Evolutionary conservation across 305 asterid species (phyloP).

Genomic region (Fraxinus ornus): DNA sequence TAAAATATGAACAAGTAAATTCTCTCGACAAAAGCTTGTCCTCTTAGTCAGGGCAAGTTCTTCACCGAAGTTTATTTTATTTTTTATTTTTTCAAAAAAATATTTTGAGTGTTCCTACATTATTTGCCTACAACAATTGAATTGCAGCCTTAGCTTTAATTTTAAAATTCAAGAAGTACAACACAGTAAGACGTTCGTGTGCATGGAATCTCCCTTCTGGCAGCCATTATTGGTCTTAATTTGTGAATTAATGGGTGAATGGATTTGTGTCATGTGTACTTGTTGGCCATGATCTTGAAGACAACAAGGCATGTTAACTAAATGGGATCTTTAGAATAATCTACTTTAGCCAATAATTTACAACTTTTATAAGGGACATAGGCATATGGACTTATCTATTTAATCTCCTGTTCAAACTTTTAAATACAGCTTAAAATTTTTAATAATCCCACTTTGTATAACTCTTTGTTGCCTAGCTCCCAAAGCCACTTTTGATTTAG

Average conservation of each 20-base stretch:
- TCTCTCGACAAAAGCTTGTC: not conserved
- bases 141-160: not conserved
- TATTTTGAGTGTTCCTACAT: not conserved
- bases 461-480: constrained; percentile 1
- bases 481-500: constrained; percentile 13
- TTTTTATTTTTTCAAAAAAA: not conserved
- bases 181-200: constrained; percentile 16
- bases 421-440: constrained; percentile 18
- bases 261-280: constrained; percentile 40
- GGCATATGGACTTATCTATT: constrained; percentile 15
- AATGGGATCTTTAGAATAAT: constrained; percentile 12
- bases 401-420: constrained; percentile 29
- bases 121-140: not conserved
- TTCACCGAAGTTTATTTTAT: not conserved
- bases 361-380: constrained; percentile 7
- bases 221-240: constrained; percentile 29
- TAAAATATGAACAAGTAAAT: not conserved
- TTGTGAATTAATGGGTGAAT: constrained; percentile 9
- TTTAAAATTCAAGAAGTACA: not conserved
- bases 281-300: constrained; percentile 56
- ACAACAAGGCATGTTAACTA: constrained; percentile 30
- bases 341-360: constrained; percentile 28
- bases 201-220: constrained; percentile 44
- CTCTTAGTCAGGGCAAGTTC: not conserved
- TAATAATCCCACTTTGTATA: constrained; percentile 17